phyloP scores from a whole-genome alignment of 768 basidiomycete genomes.

The Dentipellis sp. region DNA sequence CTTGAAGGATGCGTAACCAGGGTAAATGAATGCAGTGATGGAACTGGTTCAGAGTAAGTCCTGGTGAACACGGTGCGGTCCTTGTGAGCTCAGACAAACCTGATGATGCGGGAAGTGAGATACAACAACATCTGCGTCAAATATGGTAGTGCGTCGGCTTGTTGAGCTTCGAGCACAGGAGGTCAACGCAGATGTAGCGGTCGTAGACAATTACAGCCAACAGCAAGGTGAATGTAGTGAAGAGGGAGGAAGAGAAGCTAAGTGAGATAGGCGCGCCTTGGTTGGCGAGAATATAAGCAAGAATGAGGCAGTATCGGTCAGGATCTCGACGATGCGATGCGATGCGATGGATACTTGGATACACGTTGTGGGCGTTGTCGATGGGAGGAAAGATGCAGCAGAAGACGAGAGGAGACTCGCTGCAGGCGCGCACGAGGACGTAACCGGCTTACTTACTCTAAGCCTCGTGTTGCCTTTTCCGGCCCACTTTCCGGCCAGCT shows the following conservation, averaged over 20 bases:
- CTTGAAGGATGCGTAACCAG: slow-evolving; percentile 96
- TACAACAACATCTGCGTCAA: slow-evolving; percentile 29
- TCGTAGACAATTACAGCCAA: background rate
- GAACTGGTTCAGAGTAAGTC: slow-evolving; percentile 33
- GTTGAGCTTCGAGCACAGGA: background rate
- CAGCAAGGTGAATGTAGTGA: background rate
- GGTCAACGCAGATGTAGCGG: background rate
- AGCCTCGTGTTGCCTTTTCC: too few species aligned
- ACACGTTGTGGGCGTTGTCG: background rate
- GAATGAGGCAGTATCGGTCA: background rate
- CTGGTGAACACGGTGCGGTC: background rate
- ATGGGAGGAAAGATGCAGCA: background rate
- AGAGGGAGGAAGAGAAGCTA: background rate
- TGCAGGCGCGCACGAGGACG: too few species aligned
- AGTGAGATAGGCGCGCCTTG: background rate
- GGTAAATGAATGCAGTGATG: slow-evolving; percentile 78
- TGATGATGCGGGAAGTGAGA: slow-evolving; percentile 31
- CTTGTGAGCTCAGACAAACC: slow-evolving; percentile 20
- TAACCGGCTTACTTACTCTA: too few species aligned
- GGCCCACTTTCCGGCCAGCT: too few species aligned
- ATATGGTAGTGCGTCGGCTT: background rate
- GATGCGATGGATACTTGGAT: background rate
- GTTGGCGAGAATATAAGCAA: background rate
- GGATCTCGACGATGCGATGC: background rate
- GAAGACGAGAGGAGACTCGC: too few species aligned